phyloP scores from a whole-genome alignment of 78 protist genomes.

The Protostelium mycophagum region DNA sequence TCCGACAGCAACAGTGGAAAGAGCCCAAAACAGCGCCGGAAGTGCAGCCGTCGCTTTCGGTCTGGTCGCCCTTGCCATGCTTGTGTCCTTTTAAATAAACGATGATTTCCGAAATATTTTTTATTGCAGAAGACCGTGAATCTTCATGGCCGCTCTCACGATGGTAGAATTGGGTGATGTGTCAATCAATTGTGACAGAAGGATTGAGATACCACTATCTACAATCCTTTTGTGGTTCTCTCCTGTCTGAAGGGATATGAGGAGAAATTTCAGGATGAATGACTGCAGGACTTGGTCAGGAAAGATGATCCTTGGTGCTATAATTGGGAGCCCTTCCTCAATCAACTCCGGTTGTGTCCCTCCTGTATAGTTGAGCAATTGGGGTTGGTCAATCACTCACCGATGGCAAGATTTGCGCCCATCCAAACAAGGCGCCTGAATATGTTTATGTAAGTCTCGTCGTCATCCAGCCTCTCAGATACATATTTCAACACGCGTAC shows the following conservation, averaged over 20 bases:
- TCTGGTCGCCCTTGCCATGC: no score
- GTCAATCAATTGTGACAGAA: background rate
- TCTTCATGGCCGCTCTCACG: background rate
- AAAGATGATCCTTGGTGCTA: background rate
- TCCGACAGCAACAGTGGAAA: no score
- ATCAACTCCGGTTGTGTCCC: background rate
- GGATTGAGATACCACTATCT: background rate
- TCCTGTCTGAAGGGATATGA: background rate
- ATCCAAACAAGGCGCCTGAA: background rate
- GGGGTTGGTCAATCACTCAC: background rate
- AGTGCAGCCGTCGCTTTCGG: no score
- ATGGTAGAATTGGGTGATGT: background rate
- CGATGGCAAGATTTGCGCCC: background rate
- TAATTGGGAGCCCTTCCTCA: background rate
- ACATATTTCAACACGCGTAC: background rate
- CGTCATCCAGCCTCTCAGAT: background rate
- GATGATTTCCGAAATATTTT: no score
- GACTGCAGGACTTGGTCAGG: background rate
- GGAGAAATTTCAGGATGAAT: background rate
- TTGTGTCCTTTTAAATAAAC: no score
- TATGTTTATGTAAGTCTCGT: background rate
- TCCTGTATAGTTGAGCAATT: background rate
- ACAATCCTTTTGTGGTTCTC: background rate
- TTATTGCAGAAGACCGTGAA: background rate
- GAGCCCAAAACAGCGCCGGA: no score